Evolutionary conservation across 2,329 filamentous ascomycete genomes (phyloP), one percentile per base, ranked within the genome.

Genomic region (Fusarium albosuccineum): DNA sequence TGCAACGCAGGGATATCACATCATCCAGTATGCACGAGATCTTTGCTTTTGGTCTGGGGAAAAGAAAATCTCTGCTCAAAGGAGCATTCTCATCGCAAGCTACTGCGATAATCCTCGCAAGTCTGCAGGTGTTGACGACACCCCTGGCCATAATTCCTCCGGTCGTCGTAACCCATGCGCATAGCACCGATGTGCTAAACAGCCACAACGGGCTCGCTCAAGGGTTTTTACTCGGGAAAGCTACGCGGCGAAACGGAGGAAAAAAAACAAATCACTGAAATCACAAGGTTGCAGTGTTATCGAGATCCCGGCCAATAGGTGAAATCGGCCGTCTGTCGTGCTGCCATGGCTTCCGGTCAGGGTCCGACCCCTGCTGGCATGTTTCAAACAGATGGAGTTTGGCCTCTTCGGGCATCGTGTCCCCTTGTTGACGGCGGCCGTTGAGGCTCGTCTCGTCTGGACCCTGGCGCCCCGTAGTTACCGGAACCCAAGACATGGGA

Each of bases 321-420:
- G 54, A 52, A 52, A 62, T 46, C 41, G 50, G 27, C 46, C 30
- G 42, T 46, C 65, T 66, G 61, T 22, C 60, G 65, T 67, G 59
- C 60, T 67, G 64, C 60, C 60, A 55, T 41, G 64, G 34, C 44
- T 50, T 64, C 41, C 52, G 51, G 51, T 34, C 33, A 54, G 37
- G 36, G 52, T 34, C 30, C 33, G 6, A 68, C 33, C 66, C 66
- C 57, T 68, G 66, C 26, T 30, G 30, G 49, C 48, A 61, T 40
- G 66, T 68, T 68, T 68, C 66, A 69, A 57, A 26, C 57, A 55
- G 50, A 66, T 59, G 68, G 57, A 60, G 57, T 63, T 54, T 62
- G 46, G 45, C 57, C 62, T 57, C 30, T 68, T 68, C 58, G 39
- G 53, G 66, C 49, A 46, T 58, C 44, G 41, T 33, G 14, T 62